Percentiles rank a stretch among this genome's conserved stretches.
Conservation (phyloP, 2,329 filamentous ascomycete species). For the Monilinia aucupariae region DNA sequence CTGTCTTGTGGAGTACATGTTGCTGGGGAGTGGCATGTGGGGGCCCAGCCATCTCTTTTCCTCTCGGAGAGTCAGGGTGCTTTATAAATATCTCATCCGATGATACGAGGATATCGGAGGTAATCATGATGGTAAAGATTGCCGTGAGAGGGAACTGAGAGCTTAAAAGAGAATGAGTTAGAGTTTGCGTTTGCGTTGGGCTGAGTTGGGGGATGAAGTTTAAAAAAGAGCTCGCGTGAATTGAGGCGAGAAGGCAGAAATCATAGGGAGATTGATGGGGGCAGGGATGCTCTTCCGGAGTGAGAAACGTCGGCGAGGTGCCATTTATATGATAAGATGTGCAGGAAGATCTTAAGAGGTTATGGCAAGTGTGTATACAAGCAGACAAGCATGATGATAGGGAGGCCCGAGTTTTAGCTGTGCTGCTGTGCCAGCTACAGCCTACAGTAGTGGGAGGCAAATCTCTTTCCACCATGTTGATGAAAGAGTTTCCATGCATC, state of each 20-base stretch:
- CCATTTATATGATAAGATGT: background rate
- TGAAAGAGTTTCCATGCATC: background rate
- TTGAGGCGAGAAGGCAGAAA: background rate
- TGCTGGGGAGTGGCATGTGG: background rate
- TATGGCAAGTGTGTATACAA: background rate
- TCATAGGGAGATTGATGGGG: background rate
- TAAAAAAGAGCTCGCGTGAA: too few species aligned
- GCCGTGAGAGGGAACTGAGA: background rate
- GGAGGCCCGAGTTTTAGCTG: background rate
- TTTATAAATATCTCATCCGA: too few species aligned
- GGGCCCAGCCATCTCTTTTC: background rate
- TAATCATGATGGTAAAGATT: background rate
- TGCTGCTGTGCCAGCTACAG: background rate
- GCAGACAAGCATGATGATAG: background rate
- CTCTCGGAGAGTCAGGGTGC: background rate
- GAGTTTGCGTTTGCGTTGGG: background rate
- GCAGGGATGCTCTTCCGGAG: background rate
- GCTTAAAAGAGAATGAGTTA: background rate
- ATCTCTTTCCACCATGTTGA: background rate
- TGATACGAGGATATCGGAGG: background rate
- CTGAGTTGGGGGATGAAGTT: background rate
- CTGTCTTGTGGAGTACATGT: background rate
- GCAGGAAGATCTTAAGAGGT: background rate
- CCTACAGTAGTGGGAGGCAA: background rate
- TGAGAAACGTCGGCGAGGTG: background rate